These are phyloP conservation scores for Cyanodermella asteris DNA, from an alignment of 2,329 filamentous ascomycete genomes.

Conservation along the genomic window DNA sequence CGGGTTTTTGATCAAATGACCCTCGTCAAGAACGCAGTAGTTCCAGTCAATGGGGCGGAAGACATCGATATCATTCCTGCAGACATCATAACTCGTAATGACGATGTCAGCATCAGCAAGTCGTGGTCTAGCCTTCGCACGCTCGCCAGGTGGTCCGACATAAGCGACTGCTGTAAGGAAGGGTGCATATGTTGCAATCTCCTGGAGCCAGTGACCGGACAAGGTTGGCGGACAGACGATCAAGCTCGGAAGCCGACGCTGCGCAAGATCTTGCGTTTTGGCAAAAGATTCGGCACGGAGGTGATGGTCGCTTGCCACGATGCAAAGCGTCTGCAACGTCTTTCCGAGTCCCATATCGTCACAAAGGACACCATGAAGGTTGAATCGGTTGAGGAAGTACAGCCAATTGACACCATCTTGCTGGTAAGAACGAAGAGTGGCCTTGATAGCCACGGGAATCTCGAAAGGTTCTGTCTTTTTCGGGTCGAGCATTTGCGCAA, in stretches of 20 bases:
- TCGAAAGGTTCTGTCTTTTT: constrained; percentile 90
- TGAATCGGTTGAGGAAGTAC: constrained; percentile 91
- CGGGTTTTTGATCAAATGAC: constrained; percentile 95
- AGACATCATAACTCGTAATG: constrained; percentile 95
- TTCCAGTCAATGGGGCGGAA: constrained; percentile 79
- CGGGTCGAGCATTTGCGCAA: constrained; percentile 82
- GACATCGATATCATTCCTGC: constrained; percentile 79
- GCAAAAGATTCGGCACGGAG: constrained; percentile 75
- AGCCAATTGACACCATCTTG: constrained; percentile 99
- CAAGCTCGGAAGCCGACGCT: constrained; percentile 61
- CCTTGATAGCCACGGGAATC: constrained; percentile 92
- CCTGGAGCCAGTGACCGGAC: constrained; percentile 96
- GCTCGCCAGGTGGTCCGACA: constrained; percentile 68
- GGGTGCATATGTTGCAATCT: constrained; percentile 85
- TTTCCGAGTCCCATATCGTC: constrained; percentile 99
- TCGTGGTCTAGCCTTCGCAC: constrained; percentile 44
- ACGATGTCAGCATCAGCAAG: constrained; percentile 73
- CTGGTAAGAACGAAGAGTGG: constrained; percentile 86
- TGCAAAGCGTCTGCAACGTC: constrained; percentile 90
- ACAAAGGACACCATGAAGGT: constrained; percentile 92
- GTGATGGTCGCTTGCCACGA: constrained; percentile 94
- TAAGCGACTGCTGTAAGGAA: constrained; percentile 82
- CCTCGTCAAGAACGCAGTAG: constrained; percentile 90
- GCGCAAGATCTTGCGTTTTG: constrained; percentile 58
- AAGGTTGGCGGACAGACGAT: constrained; percentile 93